Evolutionary conservation across 2,329 filamentous ascomycete genomes (phyloP), one percentile per base, ranked within the genome.

Genomic region (Escovopsis sp.): DNA sequence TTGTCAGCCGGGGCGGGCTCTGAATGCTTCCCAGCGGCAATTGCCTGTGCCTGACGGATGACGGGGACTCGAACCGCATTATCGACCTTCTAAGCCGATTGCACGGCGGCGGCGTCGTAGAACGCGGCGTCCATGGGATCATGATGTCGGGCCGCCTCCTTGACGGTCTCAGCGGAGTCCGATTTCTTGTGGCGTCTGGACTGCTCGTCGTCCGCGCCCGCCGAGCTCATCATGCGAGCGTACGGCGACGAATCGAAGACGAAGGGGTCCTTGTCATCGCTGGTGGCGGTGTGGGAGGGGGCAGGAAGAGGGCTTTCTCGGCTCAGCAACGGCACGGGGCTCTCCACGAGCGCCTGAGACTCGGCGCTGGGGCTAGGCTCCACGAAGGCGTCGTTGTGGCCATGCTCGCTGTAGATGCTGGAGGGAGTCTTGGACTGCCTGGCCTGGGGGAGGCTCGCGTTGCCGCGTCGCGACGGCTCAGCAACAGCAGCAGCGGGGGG

Each of bases 191-290:
- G 16, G 43, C 45, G 29, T 46, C 53, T 33, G 48, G 41, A 8
- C 54, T 39, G 29, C 50, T 51, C 4, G 44, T 53, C 16, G 57
- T 45, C 15, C 51, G 54, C 57, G 10, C 70, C 64, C 61, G 56
- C 64, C 61, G 56, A 43, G 57, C 59, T 1, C 57, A 53, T 4
- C 59, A 52, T 7, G 58, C 53, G 8, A 68, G 48, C 33, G 64
- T 64, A 9, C 55, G 44, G 12, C 54, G 57, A 45, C 66, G 66
- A 2, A 47, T 71, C 67, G 45, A 68, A 71, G 38, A 58, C 57
- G 52, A 71, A 72, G 0, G 63, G 67, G 34, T 71, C 66, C 1
- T 56, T 60, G 24, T 57, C 59, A 3, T 53, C 52, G 20, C 58
- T 58, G 45, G 53, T 57, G 2, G 60, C 62, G 42, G 60, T 34